These are phyloP conservation scores for Backusella australiensis DNA, from an alignment of 192 early-diverging fungal species.

Conservation along the genomic window DNA sequence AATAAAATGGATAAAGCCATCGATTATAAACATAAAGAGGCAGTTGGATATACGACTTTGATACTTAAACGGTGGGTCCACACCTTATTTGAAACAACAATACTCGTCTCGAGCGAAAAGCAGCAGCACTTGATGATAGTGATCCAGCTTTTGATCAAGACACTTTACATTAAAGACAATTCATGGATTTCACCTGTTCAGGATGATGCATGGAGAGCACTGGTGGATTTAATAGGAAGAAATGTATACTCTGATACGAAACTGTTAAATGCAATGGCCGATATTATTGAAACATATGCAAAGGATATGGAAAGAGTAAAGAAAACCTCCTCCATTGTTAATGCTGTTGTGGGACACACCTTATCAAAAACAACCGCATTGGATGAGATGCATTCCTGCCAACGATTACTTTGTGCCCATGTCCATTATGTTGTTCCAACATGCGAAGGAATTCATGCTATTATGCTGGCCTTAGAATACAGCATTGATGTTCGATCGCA, in stretches of 20 bases:
- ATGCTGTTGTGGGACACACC: too few relatives aligned
- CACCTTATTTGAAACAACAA: not conserved
- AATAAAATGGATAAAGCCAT: not conserved
- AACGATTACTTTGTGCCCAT: too few relatives aligned
- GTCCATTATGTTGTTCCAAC: too few relatives aligned
- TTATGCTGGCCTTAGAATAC: not conserved
- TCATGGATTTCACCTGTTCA: not conserved
- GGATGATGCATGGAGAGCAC: not conserved
- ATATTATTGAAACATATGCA: too few relatives aligned
- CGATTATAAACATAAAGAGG: not conserved
- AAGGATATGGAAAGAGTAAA: too few relatives aligned
- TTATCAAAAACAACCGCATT: too few relatives aligned
- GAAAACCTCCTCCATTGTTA: too few relatives aligned
- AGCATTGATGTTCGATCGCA: constrained; percentile 18
- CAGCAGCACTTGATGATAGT: not conserved
- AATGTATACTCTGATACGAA: not conserved
- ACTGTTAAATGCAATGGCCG: not conserved
- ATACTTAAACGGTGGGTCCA: not conserved
- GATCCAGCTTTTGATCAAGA: not conserved
- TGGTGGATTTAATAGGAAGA: not conserved
- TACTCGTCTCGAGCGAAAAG: not conserved
- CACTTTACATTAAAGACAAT: not conserved
- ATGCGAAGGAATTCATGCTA: not conserved
- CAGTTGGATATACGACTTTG: not conserved
- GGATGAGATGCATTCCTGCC: too few relatives aligned